Percentiles rank a stretch among this genome's conserved stretches.
These are phyloP conservation scores for Cucurbita moschata DNA, from an alignment of 306 rosid genomes.

Conservation along the genomic window DNA sequence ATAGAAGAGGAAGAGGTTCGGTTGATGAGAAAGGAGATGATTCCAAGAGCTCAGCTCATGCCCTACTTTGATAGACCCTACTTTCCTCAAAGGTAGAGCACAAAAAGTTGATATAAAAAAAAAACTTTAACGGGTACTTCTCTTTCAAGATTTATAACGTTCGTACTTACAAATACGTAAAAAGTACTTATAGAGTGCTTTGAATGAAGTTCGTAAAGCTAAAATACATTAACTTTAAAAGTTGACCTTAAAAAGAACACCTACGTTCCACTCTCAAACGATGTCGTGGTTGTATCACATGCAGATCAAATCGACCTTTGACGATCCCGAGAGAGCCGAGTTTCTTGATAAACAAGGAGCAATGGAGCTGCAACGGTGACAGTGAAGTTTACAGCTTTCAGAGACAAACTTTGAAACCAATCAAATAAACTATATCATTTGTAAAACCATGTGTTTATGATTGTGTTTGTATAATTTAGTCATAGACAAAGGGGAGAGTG, in stretches of 20 bases:
- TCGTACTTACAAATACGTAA: too few species aligned
- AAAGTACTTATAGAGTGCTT: too few species aligned
- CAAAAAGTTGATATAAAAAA: neutral
- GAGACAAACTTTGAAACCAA: slow-evolving; percentile 38
- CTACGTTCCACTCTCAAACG: too few species aligned
- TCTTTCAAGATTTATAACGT: too few species aligned
- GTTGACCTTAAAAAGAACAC: neutral
- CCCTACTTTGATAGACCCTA: slow-evolving; percentile 86
- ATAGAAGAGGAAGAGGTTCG: slow-evolving; percentile 92
- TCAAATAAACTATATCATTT: slow-evolving; percentile 12
- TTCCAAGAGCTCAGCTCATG: slow-evolving; percentile 95
- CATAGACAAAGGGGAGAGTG: neutral
- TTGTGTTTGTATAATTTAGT: neutral
- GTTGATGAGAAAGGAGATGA: slow-evolving; percentile 78
- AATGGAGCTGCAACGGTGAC: slow-evolving; percentile 27
- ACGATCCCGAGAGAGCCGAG: slow-evolving; percentile 69
- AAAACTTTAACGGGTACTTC: neutral
- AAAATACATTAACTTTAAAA: too few species aligned
- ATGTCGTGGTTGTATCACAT: too few species aligned
- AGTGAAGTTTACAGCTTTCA: slow-evolving; percentile 37
- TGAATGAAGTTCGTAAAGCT: too few species aligned
- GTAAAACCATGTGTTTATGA: neutral
- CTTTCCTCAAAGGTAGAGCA: slow-evolving; percentile 64
- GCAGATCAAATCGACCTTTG: slow-evolving; percentile 59
- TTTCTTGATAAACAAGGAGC: slow-evolving; percentile 37